Conservation (phyloP, 257 asterid genomes). For the Jasminum sambac region DNA sequence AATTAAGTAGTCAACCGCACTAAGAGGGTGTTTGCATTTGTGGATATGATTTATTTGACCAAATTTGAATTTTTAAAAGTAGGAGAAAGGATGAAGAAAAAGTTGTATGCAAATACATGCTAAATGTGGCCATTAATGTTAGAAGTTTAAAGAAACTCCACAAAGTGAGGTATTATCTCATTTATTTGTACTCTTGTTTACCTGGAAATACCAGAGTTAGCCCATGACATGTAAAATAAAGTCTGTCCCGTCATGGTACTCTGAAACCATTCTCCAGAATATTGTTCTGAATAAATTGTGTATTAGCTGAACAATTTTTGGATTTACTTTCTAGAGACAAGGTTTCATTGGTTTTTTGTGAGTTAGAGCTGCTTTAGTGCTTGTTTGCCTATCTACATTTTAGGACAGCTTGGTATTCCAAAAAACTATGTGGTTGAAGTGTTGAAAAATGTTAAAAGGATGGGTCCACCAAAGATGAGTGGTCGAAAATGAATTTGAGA, state of each 20-base stretch:
- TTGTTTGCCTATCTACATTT: no score
- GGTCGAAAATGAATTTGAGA: no score
- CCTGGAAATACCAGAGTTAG: not conserved
- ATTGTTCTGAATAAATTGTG: not conserved
- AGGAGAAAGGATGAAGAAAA: no score
- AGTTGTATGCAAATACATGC: no score
- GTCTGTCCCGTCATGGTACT: not conserved
- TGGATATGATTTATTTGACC: no score
- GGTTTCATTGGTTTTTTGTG: constrained; percentile 14
- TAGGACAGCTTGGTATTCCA: no score
- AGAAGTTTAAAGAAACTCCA: not conserved
- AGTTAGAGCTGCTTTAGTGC: not conserved
- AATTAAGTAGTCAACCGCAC: not conserved
- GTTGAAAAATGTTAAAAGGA: no score
- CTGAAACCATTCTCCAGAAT: constrained; percentile 12
- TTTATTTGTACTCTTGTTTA: not conserved
- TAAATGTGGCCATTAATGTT: no score
- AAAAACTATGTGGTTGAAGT: no score
- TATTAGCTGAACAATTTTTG: constrained; percentile 13
- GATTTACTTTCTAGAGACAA: constrained; percentile 14
- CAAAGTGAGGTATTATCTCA: not conserved
- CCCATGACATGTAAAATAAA: not conserved
- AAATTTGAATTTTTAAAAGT: no score
- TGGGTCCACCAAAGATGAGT: no score
- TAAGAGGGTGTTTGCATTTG: no score